Base-by-base conservation (phyloP, 495 filamentous ascomycete species). In the Aspergillus carlsbadensis region DNA sequence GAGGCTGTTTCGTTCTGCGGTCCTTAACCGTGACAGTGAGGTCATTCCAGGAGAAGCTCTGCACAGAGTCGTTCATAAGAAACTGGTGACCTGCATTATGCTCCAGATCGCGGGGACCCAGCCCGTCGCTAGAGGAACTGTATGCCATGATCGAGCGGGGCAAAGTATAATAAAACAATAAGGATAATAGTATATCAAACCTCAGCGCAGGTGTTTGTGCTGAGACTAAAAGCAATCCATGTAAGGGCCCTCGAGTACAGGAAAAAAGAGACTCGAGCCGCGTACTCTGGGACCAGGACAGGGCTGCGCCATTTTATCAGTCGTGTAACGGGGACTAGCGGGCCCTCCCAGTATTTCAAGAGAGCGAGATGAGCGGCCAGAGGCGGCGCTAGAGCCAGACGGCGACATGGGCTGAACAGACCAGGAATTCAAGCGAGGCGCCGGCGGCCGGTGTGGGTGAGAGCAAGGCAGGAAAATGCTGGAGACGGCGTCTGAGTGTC, bases 11-110 rank as follows among this genome's bases (percentile, higher is more conserved):
- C 2, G 87, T 85, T 50, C 82, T 73, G 4, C 83, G 75, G 68
- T 91, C 88, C 58, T 85, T 85, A 35, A 91, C 86, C 0, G 80
- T 85, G 31, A 90, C 87, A 0, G 77, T 84, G 54, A 90, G 65
- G 35, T 76, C 74, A 22, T 66, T 68, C 87, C 87, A 92, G 10
- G 79, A 74, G 58, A 88, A 84, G 53, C 65, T 73, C n/a, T 67
- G 60, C 17, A 79, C 70, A 6, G 67, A 65, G 15, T 68, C 45
- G 52, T 79, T 78, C 57, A 62, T 63, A 26, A 75, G 49, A 37
- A 74, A 74, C n/a, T 62, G 58, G 1, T 67, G 55, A 2, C 35
- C 52, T 8, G 62, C 70, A 54, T 68, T 65, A 3, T 54, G 50
- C 22, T 75, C 70, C 20, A 75, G 52, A 29, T 72, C 71, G 34